These are phyloP conservation scores for Lactarius hatsudake DNA, from an alignment of 768 basidiomycete genomes.

Conservation along the genomic window DNA sequence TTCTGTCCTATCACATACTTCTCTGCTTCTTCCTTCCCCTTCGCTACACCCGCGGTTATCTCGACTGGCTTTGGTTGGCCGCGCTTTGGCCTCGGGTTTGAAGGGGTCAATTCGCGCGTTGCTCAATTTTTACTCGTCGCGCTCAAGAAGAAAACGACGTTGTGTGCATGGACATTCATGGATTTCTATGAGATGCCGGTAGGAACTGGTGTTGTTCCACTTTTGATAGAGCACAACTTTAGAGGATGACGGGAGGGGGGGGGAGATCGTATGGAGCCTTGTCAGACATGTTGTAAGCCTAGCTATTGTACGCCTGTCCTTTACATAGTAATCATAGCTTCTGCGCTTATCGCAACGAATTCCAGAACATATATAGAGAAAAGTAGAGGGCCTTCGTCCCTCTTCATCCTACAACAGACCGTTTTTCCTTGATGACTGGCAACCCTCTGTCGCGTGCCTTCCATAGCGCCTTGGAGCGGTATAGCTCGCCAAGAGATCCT, in stretches of 20 bases:
- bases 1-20: slow-evolving; percentile 75
- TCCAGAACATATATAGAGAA: not conserved
- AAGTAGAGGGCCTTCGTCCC: not conserved
- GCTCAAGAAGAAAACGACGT: slow-evolving; percentile 37
- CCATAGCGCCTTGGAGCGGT: not conserved
- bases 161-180: slow-evolving; percentile 75
- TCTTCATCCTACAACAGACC: not conserved
- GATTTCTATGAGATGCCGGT: slow-evolving; percentile 67
- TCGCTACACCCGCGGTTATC: slow-evolving; percentile 72
- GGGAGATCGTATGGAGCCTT: not conserved
- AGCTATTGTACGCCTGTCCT: not conserved
- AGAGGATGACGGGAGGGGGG: slow-evolving; percentile 36
- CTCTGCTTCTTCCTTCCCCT: slow-evolving; percentile 77
- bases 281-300: not conserved
- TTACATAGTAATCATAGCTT: not conserved
- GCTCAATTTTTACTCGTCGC: slow-evolving; percentile 66
- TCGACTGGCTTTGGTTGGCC: slow-evolving; percentile 88
- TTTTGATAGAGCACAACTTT: slow-evolving; percentile 80
- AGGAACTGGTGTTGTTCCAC: slow-evolving; percentile 51
- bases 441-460: slow-evolving; percentile 11
- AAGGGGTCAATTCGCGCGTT: slow-evolving; percentile 80
- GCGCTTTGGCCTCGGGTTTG: slow-evolving; percentile 68
- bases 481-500: slow-evolving; percentile 4
- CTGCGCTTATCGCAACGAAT: not conserved
- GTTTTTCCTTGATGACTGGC: not conserved